Base-by-base conservation (phyloP, 768 basidiomycete species). In the Tubosaeta brunneosetosa region DNA sequence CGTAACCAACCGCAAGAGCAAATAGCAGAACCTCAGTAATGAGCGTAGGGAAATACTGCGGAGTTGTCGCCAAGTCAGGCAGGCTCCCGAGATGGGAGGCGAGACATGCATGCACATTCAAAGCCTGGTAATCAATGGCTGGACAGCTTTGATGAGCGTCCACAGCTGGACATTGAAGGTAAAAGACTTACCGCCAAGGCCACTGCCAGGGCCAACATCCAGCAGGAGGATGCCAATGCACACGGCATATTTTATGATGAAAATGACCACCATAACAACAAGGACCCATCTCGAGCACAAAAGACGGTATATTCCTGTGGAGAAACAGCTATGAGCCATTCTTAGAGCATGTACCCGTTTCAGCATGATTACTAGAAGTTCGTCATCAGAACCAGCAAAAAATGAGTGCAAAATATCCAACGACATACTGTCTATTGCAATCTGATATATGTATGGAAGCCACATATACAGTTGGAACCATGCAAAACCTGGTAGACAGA, bases 361-460 rank as follows among this genome's bases (percentile, higher is more conserved):
- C 40, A 62, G 62, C 61, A 62, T 51, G 44, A 62, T 56, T 9
- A 55, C 61, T 62, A 8, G 9, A 29, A 37, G 27, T 5, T 36
- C 4, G 12, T 6, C 10, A 7, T 62, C 10, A 55, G 42, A 32
- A 6, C 6, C 25, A 12, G 6, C 8, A 7, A 1, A n/a, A 27
- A 31, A 29, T 13, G 22, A 25, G 9, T 16, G 16, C 7, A n/a
- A 37, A 13, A 6, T 1, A 6, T 13, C 3, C 4, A 26, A 51
- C 11, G 31, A 54, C 59, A 7, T 44, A 62, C 61, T 52, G 42
- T 63, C 61, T 58, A 60, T 55, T 8, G 60, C 60, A 1, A 57
- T 3, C 26, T 55, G 47, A 44, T 59, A 62, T 11, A 56, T 31
- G 14, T 42, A 51, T 9, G 53, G 52, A 25, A 44, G 57, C 61